Evolutionary conservation across 306 rosid species (phyloP).

Genomic region (Cucurbita ficifolia): DNA sequence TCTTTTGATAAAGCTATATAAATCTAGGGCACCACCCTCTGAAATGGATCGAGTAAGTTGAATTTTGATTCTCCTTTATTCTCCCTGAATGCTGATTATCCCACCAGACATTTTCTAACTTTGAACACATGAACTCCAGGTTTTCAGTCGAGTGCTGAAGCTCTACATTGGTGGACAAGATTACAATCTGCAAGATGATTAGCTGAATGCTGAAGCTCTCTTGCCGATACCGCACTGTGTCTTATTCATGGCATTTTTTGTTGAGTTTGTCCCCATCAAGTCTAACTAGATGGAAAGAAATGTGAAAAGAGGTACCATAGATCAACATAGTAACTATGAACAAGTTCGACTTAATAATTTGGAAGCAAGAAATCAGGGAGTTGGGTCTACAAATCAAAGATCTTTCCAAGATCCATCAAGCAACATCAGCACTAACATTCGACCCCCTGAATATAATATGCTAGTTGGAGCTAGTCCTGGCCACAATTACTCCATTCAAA

Average conservation of each 20-base stretch:
- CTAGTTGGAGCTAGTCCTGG: slow-evolving; percentile 48
- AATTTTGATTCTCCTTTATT: not conserved
- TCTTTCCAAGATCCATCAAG: slow-evolving; percentile 33
- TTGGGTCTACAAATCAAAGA: slow-evolving; percentile 31
- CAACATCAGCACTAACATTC: slow-evolving; percentile 27
- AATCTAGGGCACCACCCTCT: not conserved
- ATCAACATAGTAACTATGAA: slow-evolving; percentile 25
- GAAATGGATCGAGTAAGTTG: not conserved
- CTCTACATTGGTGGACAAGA: not conserved
- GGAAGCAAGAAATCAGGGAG: slow-evolving; percentile 45
- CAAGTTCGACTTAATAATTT: slow-evolving; percentile 22
- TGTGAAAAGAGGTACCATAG: slow-evolving; percentile 9
- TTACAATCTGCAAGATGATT: not conserved
- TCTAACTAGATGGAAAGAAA: slow-evolving; percentile 15
- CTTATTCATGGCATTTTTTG: slow-evolving; percentile 4
- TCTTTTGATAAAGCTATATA: not conserved
- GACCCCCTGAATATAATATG: slow-evolving; percentile 43
- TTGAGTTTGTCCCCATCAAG: not conserved
- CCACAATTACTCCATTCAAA: slow-evolving; percentile 71
- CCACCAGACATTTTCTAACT: not conserved
- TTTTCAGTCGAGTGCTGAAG: not conserved
- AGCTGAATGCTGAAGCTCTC: not conserved
- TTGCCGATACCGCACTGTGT: not conserved
- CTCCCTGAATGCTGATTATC: not conserved
- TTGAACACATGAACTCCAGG: not conserved